Conservation (phyloP, 805 yeast species). For the Cyberlindnera japonica region DNA sequence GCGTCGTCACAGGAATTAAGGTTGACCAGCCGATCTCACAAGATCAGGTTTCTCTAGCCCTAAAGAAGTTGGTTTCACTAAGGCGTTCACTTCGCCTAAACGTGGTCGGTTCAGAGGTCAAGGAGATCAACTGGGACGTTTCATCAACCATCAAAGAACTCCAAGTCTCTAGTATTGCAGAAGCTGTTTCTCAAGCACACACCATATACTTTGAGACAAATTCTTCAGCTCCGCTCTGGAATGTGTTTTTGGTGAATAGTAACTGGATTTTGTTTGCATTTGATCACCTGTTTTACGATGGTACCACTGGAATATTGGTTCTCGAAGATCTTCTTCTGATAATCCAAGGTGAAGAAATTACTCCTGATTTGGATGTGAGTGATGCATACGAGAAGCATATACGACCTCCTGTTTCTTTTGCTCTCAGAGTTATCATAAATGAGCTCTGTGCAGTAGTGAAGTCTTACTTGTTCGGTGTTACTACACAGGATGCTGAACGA, state of each 20-base stretch:
- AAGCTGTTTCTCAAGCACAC: conserved; percentile 5
- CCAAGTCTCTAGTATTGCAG: not conserved
- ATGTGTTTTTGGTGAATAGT: not conserved
- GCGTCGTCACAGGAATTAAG: conserved; percentile 8
- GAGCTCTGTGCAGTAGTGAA: not conserved
- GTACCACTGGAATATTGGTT: conserved; percentile 9
- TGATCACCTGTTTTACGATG: conserved; percentile 14
- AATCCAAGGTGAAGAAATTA: conserved; percentile 1
- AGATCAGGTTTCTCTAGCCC: not conserved
- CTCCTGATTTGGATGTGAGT: conserved; percentile 3
- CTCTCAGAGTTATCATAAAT: not conserved
- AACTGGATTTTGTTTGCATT: conserved; percentile 12
- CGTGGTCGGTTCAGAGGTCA: conserved; percentile 1
- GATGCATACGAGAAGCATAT: not conserved
- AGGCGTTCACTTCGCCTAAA: conserved; percentile 7
- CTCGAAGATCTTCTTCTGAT: conserved; percentile 11
- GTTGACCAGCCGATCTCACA: not conserved
- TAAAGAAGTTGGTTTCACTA: conserved; percentile 2
- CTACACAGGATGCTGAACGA: not conserved
- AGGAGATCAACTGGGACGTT: conserved; percentile 1
- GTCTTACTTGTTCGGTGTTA: not conserved
- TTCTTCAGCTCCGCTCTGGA: conserved; percentile 6
- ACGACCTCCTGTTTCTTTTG: conserved; percentile 1
- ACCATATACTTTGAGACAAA: not conserved
- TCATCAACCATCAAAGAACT: not conserved